Percentiles rank a stretch among this genome's conserved stretches.
phyloP scores from a whole-genome alignment of 306 rosid genomes.

The Rubus idaeus region DNA sequence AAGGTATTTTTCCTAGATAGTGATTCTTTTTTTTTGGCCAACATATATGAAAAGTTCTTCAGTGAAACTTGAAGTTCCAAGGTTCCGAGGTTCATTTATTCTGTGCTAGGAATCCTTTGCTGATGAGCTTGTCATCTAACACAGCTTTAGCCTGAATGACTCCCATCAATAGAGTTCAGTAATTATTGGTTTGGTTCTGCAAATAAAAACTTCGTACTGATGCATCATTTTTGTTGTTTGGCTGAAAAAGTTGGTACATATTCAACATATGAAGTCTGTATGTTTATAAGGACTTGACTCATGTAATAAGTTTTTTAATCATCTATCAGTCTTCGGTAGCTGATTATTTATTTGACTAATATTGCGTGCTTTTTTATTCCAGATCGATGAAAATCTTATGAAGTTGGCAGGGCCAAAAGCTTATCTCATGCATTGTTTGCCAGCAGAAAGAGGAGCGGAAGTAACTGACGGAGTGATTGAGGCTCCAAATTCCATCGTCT shows the following conservation, averaged over 20 bases:
- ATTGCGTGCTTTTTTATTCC: slow-evolving; percentile 16
- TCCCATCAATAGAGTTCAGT: not conserved
- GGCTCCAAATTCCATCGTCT: slow-evolving; percentile 88
- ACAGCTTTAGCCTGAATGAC: not conserved
- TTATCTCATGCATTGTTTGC: slow-evolving; percentile 92
- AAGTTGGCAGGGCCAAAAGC: slow-evolving; percentile 81
- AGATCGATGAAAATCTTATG: slow-evolving; percentile 79
- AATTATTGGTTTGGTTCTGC: not conserved
- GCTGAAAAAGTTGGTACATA: not conserved
- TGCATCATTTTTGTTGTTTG: not conserved
- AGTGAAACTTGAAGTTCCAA: not conserved
- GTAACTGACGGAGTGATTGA: slow-evolving; percentile 87
- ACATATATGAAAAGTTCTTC: not conserved
- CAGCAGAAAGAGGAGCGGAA: slow-evolving; percentile 97
- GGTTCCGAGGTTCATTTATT: not conserved
- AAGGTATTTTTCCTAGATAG: not conserved
- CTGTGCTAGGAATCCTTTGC: not conserved
- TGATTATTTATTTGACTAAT: not conserved
- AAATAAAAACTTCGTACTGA: not conserved
- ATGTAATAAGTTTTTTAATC: not conserved
- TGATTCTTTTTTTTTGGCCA: not conserved
- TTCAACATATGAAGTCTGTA: not conserved
- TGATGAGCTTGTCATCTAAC: not conserved
- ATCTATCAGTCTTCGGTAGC: not conserved
- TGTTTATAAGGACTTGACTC: no score